These are phyloP conservation scores for Pseudogymnoascus sp. DNA, from an alignment of 2,329 filamentous ascomycete genomes.

Conservation along the genomic window DNA sequence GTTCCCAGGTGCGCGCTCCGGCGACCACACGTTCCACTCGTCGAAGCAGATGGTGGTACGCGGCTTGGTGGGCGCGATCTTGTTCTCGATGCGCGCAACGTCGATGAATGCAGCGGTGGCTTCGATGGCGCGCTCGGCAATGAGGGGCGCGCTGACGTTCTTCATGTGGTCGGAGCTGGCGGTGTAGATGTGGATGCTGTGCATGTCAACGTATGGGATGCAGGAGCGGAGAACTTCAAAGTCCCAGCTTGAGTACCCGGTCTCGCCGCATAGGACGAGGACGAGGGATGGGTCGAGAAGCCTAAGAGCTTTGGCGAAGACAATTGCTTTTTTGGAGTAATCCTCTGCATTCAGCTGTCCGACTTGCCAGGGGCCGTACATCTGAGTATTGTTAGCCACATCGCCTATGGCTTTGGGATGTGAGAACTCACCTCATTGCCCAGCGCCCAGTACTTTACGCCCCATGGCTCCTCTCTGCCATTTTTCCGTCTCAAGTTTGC, in stretches of 20 bases:
- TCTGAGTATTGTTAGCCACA: constrained; percentile 16
- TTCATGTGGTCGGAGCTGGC: constrained; percentile 36
- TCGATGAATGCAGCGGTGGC: constrained; percentile 55
- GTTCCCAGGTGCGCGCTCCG: constrained; percentile 53
- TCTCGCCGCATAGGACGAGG: constrained; percentile 59
- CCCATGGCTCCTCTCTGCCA: constrained; percentile 69
- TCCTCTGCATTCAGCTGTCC: constrained; percentile 50
- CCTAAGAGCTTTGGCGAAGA: constrained; percentile 53
- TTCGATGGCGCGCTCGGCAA: constrained; percentile 59
- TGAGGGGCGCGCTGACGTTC: constrained; percentile 49
- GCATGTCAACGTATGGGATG: constrained; percentile 57
- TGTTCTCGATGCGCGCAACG: constrained; percentile 54
- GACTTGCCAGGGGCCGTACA: constrained; percentile 39
- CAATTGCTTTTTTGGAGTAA: constrained; percentile 49
- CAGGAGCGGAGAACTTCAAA: constrained; percentile 55
- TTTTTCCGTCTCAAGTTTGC: constrained; percentile 72
- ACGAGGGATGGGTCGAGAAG: constrained; percentile 52
- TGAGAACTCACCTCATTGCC: constrained; percentile 54
- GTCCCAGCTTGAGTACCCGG: constrained; percentile 55
- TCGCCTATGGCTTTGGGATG: no score
- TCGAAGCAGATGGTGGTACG: constrained; percentile 60
- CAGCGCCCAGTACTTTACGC: constrained; percentile 79
- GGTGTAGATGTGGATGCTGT: constrained; percentile 61
- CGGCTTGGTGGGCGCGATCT: constrained; percentile 23
- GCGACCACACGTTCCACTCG: constrained; percentile 66